These are phyloP conservation scores for Arthroderma uncinatum DNA, from an alignment of 2,329 filamentous ascomycete genomes.

Conservation along the genomic window DNA sequence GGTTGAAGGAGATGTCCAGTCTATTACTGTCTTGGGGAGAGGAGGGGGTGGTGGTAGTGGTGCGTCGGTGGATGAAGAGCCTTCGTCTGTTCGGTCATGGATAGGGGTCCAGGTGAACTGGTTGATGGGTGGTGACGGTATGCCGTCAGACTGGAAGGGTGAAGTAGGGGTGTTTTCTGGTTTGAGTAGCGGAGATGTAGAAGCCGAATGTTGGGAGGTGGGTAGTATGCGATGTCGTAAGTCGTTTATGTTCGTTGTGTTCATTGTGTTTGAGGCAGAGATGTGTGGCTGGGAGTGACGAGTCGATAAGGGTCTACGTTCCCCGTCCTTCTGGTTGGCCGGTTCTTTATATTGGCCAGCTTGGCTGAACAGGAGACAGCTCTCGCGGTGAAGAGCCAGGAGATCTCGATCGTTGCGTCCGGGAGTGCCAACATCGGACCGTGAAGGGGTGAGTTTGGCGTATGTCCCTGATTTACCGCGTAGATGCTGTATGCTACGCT, in stretches of 20 bases:
- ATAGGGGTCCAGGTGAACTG: slow-evolving; percentile 7
- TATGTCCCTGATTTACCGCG: slow-evolving; percentile 23
- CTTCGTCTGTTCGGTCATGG: background rate
- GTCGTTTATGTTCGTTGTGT: too few relatives aligned
- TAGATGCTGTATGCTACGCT: slow-evolving; percentile 18
- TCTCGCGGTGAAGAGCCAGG: slow-evolving; percentile 31
- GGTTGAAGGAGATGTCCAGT: slow-evolving; percentile 38
- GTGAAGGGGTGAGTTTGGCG: slow-evolving; percentile 15
- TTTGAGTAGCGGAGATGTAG: slow-evolving; percentile 81
- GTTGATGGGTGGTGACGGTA: background rate
- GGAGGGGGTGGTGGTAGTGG: slow-evolving; percentile 14
- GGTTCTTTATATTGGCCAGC: background rate
- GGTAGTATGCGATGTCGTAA: background rate
- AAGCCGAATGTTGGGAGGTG: slow-evolving; percentile 64
- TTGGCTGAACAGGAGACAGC: slow-evolving; percentile 29
- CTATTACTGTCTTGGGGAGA: slow-evolving; percentile 32
- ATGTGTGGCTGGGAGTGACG: background rate
- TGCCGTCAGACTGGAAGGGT: slow-evolving; percentile 5
- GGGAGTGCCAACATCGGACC: slow-evolving; percentile 9
- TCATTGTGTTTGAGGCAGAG: too few relatives aligned
- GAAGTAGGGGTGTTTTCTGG: slow-evolving; percentile 71
- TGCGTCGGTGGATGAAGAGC: background rate
- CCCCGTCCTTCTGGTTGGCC: background rate
- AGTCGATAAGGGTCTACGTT: background rate
- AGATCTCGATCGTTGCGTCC: slow-evolving; percentile 25